A percentile compares a stretch with the other conserved stretches of the same genome.
These are phyloP conservation scores for Mycosphaerella sp. DNA, from an alignment of 2,329 filamentous ascomycete genomes.

Conservation along the genomic window DNA sequence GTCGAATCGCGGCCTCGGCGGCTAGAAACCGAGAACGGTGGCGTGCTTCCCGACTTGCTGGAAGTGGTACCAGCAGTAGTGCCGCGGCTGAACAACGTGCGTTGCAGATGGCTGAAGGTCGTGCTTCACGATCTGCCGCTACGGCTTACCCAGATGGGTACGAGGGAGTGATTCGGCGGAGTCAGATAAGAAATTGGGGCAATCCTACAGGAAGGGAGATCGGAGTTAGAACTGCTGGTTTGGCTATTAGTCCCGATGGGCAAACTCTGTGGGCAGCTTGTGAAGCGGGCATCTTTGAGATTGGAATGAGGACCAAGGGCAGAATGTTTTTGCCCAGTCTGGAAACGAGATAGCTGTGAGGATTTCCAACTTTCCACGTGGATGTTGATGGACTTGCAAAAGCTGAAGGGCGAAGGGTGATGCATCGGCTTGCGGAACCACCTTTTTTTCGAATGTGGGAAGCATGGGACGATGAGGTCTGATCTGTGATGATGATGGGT, in stretches of 20 bases:
- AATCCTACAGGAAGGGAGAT: constrained; percentile 23
- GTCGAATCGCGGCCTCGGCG: constrained; percentile 15
- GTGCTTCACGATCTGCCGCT: background rate
- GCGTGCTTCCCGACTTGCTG: constrained; percentile 13
- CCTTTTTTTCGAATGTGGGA: background rate
- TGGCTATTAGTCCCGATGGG: constrained; percentile 46
- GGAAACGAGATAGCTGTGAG: constrained; percentile 19
- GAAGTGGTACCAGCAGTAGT: background rate
- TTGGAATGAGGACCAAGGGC: constrained; percentile 57
- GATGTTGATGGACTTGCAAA: background rate
- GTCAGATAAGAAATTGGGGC: constrained; percentile 12
- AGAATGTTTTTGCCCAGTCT: constrained; percentile 49
- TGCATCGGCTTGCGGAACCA: background rate
- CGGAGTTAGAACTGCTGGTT: constrained; percentile 43
- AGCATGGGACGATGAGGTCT: background rate
- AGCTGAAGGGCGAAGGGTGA: background rate
- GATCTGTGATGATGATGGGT: background rate
- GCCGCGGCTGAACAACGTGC: too few species aligned
- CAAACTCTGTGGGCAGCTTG: constrained; percentile 43
- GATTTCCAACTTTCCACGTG: background rate
- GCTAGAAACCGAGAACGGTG: constrained; percentile 19
- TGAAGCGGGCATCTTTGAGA: constrained; percentile 71
- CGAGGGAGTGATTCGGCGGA: constrained; percentile 21
- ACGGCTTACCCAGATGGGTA: constrained; percentile 25
- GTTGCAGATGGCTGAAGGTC: too few species aligned